Percentiles rank a stretch among this genome's conserved stretches.
Conservation (phyloP, 2,329 filamentous ascomycete genomes). For the Trichoderma aggressivum region DNA sequence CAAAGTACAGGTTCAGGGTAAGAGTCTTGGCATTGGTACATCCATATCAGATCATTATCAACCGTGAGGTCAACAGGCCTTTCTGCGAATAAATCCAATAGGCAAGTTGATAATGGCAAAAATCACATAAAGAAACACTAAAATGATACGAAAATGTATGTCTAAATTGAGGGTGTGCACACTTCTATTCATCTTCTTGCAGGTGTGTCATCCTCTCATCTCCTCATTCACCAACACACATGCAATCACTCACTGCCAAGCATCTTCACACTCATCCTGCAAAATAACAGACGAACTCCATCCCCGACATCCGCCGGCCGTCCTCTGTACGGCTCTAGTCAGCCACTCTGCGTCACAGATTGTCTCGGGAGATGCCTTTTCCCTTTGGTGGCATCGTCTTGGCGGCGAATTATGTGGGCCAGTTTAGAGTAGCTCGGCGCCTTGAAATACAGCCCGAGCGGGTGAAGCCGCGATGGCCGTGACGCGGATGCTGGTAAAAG, state of each 20-base stretch:
- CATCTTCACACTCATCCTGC: background rate
- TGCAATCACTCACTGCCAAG: background rate
- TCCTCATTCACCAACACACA: background rate
- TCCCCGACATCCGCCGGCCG: background rate
- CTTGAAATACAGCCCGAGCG: constrained; percentile 10
- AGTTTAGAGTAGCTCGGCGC: background rate
- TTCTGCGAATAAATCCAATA: background rate
- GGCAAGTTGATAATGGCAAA: background rate
- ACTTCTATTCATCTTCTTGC: background rate
- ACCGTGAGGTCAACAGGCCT: background rate
- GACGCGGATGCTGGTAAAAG: background rate
- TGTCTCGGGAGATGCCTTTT: background rate
- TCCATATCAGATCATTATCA: background rate
- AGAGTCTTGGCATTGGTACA: background rate
- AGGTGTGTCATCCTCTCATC: background rate
- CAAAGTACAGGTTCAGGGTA: background rate
- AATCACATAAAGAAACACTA: background rate
- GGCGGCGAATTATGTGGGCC: background rate
- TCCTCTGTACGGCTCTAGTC: background rate
- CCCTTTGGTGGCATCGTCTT: background rate
- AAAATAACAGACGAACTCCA: background rate
- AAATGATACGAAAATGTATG: background rate
- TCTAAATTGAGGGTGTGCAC: background rate
- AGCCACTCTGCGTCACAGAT: background rate
- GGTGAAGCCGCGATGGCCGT: background rate